phyloP scores from a whole-genome alignment of 208 protist species.

The Angomonas ambiguus region DNA sequence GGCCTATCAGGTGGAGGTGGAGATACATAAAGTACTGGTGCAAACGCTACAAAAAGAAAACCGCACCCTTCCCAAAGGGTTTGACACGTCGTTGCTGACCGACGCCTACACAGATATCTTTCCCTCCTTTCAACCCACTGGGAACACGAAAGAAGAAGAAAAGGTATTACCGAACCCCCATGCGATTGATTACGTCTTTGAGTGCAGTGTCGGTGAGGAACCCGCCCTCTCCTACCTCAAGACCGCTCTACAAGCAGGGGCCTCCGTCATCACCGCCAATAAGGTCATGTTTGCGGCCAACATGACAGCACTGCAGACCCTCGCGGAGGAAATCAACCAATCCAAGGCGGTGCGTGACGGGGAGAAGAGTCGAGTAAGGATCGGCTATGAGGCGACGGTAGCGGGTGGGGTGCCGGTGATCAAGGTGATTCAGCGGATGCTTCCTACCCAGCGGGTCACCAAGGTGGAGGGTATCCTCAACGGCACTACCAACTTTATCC shows the following conservation, averaged over 20 bases:
- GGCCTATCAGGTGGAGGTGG: conserved; percentile 20
- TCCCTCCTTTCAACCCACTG: conserved; percentile 8
- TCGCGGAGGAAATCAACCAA: conserved; percentile 5
- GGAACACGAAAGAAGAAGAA: not conserved
- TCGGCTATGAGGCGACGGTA: conserved; percentile 32
- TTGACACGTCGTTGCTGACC: conserved; percentile 11
- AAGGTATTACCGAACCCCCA: conserved; percentile 18
- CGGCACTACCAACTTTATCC: conserved; percentile 35
- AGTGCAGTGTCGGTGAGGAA: conserved; percentile 29
- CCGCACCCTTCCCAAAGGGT: conserved; percentile 15
- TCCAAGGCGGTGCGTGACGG: not conserved
- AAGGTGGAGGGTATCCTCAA: conserved; percentile 39
- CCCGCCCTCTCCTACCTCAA: conserved; percentile 26
- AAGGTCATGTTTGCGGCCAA: conserved; percentile 34
- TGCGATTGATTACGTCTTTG: conserved; percentile 27
- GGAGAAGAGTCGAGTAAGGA: conserved; percentile 1
- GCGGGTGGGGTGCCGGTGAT: conserved; percentile 29
- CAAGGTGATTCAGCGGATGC: conserved; percentile 30
- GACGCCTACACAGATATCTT: conserved; percentile 24
- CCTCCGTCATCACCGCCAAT: conserved; percentile 31
- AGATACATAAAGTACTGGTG: conserved; percentile 33
- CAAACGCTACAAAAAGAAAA: not conserved
- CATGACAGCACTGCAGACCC: conserved; percentile 24
- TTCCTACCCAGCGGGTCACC: conserved; percentile 20
- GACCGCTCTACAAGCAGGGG: conserved; percentile 21